Conservation (phyloP, 2,329 filamentous ascomycete species). For the Leptographium lundbergii region DNA sequence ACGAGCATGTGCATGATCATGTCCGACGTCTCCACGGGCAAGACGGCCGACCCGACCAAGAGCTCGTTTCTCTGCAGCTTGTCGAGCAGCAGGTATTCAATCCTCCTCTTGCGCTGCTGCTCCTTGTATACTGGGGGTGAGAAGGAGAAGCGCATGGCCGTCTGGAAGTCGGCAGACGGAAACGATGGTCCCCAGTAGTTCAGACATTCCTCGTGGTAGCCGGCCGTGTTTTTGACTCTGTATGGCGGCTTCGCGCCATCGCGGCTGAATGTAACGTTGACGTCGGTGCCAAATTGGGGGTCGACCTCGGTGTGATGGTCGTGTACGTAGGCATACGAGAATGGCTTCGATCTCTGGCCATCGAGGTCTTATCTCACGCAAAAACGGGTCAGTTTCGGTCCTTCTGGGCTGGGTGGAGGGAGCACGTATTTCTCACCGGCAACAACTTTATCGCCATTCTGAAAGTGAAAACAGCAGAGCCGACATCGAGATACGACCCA, state of each 20-base stretch:
- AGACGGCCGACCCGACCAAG: not conserved
- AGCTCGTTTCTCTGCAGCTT: not conserved
- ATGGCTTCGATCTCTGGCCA: not conserved
- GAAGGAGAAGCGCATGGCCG: not conserved
- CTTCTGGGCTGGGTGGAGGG: not conserved
- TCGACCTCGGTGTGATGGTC: not conserved
- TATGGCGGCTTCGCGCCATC: not conserved
- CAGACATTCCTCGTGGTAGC: not conserved
- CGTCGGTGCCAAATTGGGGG: not conserved
- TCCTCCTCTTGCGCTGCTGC: not conserved
- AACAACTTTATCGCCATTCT: not conserved
- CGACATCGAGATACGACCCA: not conserved
- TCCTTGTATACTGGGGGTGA: not conserved
- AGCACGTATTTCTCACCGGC: not conserved
- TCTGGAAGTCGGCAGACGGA: not conserved
- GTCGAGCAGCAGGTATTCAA: not conserved
- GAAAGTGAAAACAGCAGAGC: not conserved
- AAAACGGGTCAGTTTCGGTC: not conserved
- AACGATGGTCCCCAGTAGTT: not conserved
- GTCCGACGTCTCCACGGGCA: not conserved
- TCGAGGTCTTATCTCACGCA: not conserved
- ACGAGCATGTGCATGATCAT: not conserved
- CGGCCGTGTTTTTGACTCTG: not conserved
- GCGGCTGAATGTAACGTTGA: not conserved
- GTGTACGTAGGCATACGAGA: not conserved